Conservation (phyloP, 129 eudicot species). For the Chrysanthemum lavandulifolium region DNA sequence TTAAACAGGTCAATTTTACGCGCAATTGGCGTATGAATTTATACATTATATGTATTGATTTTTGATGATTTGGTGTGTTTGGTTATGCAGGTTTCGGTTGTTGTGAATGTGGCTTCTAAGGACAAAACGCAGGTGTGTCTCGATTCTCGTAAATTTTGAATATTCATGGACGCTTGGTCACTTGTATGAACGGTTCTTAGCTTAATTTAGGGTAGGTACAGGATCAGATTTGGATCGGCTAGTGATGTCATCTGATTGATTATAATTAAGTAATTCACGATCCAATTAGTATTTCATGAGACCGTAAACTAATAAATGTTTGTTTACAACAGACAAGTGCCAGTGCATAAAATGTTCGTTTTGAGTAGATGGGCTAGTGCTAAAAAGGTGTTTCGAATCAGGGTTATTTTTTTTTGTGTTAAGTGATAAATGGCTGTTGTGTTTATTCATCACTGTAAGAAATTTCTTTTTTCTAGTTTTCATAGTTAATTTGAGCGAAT, state of each 20-base stretch:
- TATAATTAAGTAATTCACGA: neutral
- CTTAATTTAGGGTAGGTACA: neutral
- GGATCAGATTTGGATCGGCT: neutral
- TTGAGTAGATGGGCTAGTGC: too few species aligned
- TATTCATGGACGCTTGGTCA: neutral
- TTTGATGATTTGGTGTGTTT: slow-evolving; percentile 21
- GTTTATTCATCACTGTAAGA: too few species aligned
- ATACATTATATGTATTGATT: too few species aligned
- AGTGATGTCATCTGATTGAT: neutral
- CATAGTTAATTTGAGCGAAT: too few species aligned
- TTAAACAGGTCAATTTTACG: slow-evolving; percentile 61
- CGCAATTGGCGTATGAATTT: neutral
- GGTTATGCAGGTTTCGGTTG: slow-evolving; percentile 74
- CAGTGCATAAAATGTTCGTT: too few species aligned
- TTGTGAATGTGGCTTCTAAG: slow-evolving; percentile 65
- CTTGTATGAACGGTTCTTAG: neutral
- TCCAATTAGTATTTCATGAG: neutral
- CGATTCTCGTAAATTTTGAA: slow-evolving; percentile 5
- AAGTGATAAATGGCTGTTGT: too few species aligned
- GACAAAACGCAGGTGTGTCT: slow-evolving; percentile 78
- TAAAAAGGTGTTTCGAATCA: too few species aligned
- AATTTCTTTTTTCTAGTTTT: too few species aligned
- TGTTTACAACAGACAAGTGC: too few species aligned
- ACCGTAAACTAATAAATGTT: too few species aligned
- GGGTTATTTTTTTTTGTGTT: too few species aligned